Evolutionary conservation across 2,329 filamentous ascomycete genomes (phyloP).

Genomic region (Trichoderma polysporum): DNA sequence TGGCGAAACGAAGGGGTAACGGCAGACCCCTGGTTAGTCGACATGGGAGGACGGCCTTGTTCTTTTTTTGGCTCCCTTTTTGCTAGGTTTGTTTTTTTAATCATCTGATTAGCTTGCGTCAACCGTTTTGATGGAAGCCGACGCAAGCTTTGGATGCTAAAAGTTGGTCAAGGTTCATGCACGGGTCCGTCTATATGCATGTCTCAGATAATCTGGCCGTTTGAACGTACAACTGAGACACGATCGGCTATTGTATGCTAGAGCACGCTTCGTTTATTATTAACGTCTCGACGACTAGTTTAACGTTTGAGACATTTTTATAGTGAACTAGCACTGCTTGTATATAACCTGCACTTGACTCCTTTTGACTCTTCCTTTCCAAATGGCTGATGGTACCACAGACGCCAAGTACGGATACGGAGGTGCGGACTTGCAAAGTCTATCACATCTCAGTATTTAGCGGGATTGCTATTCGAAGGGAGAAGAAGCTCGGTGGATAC

Average conservation of each 20-base stretch:
- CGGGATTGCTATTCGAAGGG: neutral
- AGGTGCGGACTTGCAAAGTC: too few species aligned
- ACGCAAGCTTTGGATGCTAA: neutral
- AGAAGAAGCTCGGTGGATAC: neutral
- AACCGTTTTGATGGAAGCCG: neutral
- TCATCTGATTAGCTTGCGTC: neutral
- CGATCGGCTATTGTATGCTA: neutral
- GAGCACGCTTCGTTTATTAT: too few species aligned
- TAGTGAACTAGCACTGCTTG: neutral
- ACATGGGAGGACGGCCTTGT: neutral
- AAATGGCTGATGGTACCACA: too few species aligned
- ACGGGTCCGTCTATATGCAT: neutral
- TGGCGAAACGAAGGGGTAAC: neutral
- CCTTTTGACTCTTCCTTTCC: too few species aligned
- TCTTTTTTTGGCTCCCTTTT: neutral
- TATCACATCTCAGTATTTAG: constrained; percentile 6
- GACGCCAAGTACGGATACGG: neutral
- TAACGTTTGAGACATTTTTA: neutral
- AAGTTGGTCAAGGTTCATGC: neutral
- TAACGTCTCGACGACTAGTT: too few species aligned
- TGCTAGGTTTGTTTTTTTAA: neutral
- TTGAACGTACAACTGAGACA: neutral
- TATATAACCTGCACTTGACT: neutral
- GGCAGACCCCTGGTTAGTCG: neutral
- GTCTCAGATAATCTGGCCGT: neutral